Evolutionary conservation across 2,329 filamentous ascomycete genomes (phyloP), one percentile per base, ranked within the genome.

Genomic region (Claviceps humidiphila): DNA sequence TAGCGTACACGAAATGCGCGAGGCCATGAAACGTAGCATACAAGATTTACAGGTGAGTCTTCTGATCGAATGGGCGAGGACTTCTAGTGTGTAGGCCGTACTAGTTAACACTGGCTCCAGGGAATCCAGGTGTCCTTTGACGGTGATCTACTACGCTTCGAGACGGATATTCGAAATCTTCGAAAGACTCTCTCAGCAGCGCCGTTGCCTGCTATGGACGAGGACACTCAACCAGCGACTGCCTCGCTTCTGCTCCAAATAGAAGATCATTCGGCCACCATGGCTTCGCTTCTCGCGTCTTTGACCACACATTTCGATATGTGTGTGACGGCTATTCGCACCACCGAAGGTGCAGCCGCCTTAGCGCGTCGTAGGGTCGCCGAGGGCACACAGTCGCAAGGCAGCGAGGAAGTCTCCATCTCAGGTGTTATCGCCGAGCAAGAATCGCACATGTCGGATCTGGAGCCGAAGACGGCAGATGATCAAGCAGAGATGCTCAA

Each of bases 301-400:
- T 73, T 97, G 4, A 89, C 89, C 7, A 80, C 78, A 26, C 91
- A 97, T 68, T 96, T 95, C 64, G 91, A 97, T 66, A 80, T 95
- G 57, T 96, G 91, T 66, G 87, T 95, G 14, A 91, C 85, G 1
- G 91, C 91, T 1, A 84, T 96, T 44, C 87, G 89, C 54, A 89
- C 91, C 49, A 96, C 90, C 3, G 89, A 95, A 69, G 86, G 85
- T 34, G 86, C 84, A 5, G 81, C 82, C 13, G 84, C 81, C 5
- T 73, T 83, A 46, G 85, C 84, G 5, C 79, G 82, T 11, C 77
- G 79, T 49, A 84, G 81, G 57, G 84, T 81, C 0, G 84, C 83
- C 44, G 84, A 87, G 58, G 77, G 77, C 34, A 78, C 65, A 61
- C 75, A 64, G 60, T 78, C 62, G 56, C 76, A 68, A 53, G 63